Conservation (phyloP, 805 yeast genomes). For the Metschnikowia koreensis region DNA sequence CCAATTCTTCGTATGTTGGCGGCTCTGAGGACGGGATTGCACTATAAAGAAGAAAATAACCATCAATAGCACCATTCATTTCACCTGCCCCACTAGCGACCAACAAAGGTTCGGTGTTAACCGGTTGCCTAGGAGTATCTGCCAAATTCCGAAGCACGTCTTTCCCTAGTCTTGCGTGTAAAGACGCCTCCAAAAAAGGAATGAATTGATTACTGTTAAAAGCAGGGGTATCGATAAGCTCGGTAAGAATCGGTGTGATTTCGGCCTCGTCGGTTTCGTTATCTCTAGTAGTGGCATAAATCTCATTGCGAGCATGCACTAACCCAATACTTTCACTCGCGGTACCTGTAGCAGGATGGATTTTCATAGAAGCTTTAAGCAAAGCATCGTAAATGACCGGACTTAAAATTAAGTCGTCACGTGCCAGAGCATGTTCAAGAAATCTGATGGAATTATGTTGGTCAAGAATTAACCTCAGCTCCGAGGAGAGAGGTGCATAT, state of each 20-base stretch:
- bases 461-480: slow-evolving; percentile 23
- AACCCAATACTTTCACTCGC: neutral
- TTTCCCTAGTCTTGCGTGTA: slow-evolving; percentile 59
- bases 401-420: slow-evolving; percentile 23
- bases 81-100: slow-evolving; percentile 82
- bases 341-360: neutral
- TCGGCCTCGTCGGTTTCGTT: neutral
- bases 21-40: slow-evolving; percentile 65
- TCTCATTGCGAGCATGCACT: slow-evolving; percentile 17
- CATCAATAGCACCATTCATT: slow-evolving; percentile 71
- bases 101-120: slow-evolving; percentile 61
- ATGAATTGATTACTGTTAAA: slow-evolving; percentile 64
- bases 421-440: slow-evolving; percentile 13
- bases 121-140: slow-evolving; percentile 59
- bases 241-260: slow-evolving; percentile 54
- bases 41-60: slow-evolving; percentile 66
- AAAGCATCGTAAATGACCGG: slow-evolving; percentile 30
- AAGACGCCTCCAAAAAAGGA: slow-evolving; percentile 72
- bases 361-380: slow-evolving; percentile 1
- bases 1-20: slow-evolving; percentile 48
- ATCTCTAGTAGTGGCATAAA: slow-evolving; percentile 20
- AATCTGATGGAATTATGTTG: slow-evolving; percentile 17
- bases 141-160: slow-evolving; percentile 61
- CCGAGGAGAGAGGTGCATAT: slow-evolving; percentile 40
- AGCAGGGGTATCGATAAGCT: slow-evolving; percentile 73